Percentiles rank a stretch among this genome's conserved stretches.
These are phyloP conservation scores for Phaffia rhodozyma DNA, from an alignment of 1,284 basidiomycete species.

Conservation along the genomic window DNA sequence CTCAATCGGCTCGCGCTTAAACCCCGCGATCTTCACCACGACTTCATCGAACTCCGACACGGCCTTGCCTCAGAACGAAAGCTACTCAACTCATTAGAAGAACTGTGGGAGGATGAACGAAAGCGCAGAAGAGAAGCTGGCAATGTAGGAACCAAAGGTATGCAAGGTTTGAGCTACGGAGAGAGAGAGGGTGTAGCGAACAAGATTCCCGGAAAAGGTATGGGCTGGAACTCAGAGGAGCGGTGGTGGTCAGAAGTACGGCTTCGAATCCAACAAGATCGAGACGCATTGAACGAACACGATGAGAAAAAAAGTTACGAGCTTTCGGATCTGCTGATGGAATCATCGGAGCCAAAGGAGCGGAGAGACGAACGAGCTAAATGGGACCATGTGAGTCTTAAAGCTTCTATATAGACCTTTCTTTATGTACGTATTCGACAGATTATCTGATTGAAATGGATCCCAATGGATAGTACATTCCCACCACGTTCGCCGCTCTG, in stretches of 20 bases:
- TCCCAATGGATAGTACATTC: constrained; percentile 44
- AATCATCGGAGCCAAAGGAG: constrained; percentile 30
- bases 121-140: constrained; percentile 54
- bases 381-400: constrained; percentile 3
- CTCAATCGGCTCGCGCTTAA: constrained; percentile 61
- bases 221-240: constrained; percentile 56
- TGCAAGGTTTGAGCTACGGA: constrained; percentile 4
- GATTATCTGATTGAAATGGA: background rate
- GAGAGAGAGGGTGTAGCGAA: background rate
- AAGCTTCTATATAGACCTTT: too few species aligned
- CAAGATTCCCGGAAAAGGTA: constrained; percentile 5
- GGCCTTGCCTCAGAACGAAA: constrained; percentile 45
- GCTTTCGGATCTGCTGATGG: constrained; percentile 27
- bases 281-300: constrained; percentile 23
- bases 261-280: constrained; percentile 42
- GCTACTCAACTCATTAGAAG: constrained; percentile 73
- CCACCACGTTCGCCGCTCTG: constrained; percentile 78
- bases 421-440: too few species aligned
- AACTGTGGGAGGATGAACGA: constrained; percentile 91
- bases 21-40: constrained; percentile 61
- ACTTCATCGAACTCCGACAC: constrained; percentile 46
- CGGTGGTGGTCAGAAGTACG: constrained; percentile 56
- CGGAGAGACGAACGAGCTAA: constrained; percentile 26
- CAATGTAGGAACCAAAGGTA: background rate
- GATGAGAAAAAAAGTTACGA: constrained; percentile 19